phyloP scores from a whole-genome alignment of 352 stramenopile genomes.

The Pythium insidiosum region DNA sequence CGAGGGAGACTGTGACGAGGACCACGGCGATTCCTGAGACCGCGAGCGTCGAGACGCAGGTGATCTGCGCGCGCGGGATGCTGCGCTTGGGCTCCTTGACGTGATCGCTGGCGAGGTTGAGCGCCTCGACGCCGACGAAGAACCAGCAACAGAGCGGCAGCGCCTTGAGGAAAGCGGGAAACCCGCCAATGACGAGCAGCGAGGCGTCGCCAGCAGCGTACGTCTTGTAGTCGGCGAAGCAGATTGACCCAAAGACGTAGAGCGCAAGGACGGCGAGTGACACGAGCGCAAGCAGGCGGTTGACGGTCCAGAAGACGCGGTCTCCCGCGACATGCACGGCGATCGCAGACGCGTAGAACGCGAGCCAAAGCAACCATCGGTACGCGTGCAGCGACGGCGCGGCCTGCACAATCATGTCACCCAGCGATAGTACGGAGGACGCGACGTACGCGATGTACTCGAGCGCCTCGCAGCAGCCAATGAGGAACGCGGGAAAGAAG shows the following conservation, averaged over 20 bases:
- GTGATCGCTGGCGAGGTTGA: constrained; percentile 17
- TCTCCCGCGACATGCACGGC: constrained; percentile 15
- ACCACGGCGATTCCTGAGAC: constrained; percentile 8
- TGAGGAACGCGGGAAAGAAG: too few relatives aligned
- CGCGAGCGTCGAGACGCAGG: constrained; percentile 14
- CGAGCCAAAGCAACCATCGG: constrained; percentile 16
- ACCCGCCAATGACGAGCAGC: constrained; percentile 10
- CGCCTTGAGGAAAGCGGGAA: constrained; percentile 13
- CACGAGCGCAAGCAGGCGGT: constrained; percentile 6
- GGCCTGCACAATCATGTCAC: constrained; percentile 13
- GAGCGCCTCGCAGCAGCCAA: too few relatives aligned
- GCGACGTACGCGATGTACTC: too few relatives aligned
- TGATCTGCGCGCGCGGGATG: constrained; percentile 19
- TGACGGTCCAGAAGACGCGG: constrained; percentile 18
- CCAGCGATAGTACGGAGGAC: constrained; percentile 12
- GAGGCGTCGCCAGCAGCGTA: constrained; percentile 8
- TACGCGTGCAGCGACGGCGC: constrained; percentile 2
- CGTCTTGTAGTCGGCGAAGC: constrained; percentile 9
- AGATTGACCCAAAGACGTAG: constrained; percentile 14
- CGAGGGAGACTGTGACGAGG: constrained; percentile 17
- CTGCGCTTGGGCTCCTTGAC: constrained; percentile 4
- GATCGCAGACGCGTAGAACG: constrained; percentile 13
- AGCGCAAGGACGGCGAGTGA: constrained; percentile 11
- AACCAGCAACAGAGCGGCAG: constrained; percentile 19
- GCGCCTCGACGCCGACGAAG: constrained; percentile 23